These are phyloP conservation scores for Cyclotella baltica DNA, from an alignment of 108 stramenopile species.

Conservation along the genomic window DNA sequence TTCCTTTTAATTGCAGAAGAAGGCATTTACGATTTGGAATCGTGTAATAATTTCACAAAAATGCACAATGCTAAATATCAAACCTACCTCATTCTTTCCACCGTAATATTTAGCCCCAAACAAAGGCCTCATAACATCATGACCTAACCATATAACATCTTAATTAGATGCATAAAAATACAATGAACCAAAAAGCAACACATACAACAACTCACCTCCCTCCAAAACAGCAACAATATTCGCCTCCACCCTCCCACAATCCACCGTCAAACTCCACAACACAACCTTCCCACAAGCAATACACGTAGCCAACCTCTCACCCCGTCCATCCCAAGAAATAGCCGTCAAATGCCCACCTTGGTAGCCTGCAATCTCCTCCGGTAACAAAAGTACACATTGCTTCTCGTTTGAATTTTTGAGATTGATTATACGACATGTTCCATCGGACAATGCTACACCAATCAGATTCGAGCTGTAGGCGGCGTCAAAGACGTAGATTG, in stretches of 20 bases:
- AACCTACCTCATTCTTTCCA: slow-evolving; percentile 52
- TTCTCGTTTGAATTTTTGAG: slow-evolving; percentile 3
- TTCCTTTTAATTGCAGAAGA: slow-evolving; percentile 37
- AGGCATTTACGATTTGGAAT: not conserved
- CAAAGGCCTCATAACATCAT: slow-evolving; percentile 69
- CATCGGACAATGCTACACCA: slow-evolving; percentile 87
- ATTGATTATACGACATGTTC: slow-evolving; percentile 58
- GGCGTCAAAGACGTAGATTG: slow-evolving; percentile 85
- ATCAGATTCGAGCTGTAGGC: slow-evolving; percentile 72
- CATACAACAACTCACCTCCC: slow-evolving; percentile 53
- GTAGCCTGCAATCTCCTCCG: slow-evolving; percentile 31
- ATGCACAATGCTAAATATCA: not conserved
- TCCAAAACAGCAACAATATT: slow-evolving; percentile 74
- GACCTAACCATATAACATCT: slow-evolving; percentile 37
- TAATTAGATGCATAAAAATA: not conserved
- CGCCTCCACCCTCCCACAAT: slow-evolving; percentile 50
- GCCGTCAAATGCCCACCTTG: slow-evolving; percentile 76
- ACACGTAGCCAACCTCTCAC: slow-evolving; percentile 73
- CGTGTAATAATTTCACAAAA: not conserved
- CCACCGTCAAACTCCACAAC: slow-evolving; percentile 47
- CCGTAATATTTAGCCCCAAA: slow-evolving; percentile 80
- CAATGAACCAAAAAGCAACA: not conserved
- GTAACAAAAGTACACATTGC: slow-evolving; percentile 43
- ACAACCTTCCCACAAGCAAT: slow-evolving; percentile 84
- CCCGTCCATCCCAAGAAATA: slow-evolving; percentile 78